Conservation (phyloP, 2,329 filamentous ascomycete genomes). For the Colletotrichum neosansevieriae region DNA sequence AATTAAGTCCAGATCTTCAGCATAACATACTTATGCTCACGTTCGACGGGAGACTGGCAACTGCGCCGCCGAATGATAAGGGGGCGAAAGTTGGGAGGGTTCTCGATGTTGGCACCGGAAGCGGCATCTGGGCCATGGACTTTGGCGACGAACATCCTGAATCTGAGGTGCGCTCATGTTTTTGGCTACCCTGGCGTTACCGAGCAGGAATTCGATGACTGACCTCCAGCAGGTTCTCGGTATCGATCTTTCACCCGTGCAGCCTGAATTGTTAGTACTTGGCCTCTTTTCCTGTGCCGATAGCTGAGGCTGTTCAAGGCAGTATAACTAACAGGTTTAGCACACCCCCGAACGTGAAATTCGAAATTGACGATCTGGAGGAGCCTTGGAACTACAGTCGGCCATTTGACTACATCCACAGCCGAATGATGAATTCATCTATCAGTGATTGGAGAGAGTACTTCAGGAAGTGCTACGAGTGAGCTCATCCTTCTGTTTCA, state of each 20-base stretch:
- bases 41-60: constrained; percentile 46
- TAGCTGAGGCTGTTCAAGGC: too few relatives aligned
- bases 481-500: background rate
- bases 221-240: background rate
- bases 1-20: background rate
- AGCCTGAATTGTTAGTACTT: background rate
- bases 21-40: constrained; percentile 45
- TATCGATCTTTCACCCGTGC: background rate
- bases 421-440: constrained; percentile 65
- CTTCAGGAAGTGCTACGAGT: background rate
- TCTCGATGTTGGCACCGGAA: constrained; percentile 37
- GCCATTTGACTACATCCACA: constrained; percentile 71
- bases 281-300: too few relatives aligned
- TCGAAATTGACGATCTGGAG: constrained; percentile 54
- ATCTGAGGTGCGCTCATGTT: constrained; percentile 42
- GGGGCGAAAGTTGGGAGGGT: constrained; percentile 33
- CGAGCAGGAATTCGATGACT: background rate
- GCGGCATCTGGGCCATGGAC: constrained; percentile 52
- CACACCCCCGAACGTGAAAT: constrained; percentile 54
- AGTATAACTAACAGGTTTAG: constrained; percentile 40
- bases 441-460: constrained; percentile 51
- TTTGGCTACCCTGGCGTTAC: background rate
- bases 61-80: constrained; percentile 33
- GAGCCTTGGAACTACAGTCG: constrained; percentile 44
- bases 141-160: constrained; percentile 54